Conservation (phyloP, 805 yeast genomes). For the Saccharomycopsis javanensis region DNA sequence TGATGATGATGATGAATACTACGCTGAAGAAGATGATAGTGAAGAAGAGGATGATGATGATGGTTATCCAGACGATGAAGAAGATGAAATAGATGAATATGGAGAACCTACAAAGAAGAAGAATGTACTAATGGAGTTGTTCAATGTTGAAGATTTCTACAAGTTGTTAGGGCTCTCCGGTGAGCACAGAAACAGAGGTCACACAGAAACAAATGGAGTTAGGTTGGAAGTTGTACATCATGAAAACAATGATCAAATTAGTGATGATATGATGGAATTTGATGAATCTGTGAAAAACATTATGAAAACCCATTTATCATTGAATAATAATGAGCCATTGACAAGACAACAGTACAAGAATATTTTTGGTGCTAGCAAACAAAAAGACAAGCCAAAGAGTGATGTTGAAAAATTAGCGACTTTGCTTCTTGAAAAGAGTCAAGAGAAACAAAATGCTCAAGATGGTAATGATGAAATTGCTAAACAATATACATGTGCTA, state of each 20-base stretch:
- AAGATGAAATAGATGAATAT: slow-evolving; percentile 3
- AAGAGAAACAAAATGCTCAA: slow-evolving; percentile 11
- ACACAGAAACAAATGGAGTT: neutral
- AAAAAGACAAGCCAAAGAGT: neutral
- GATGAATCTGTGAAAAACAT: slow-evolving; percentile 11
- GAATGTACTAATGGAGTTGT: slow-evolving; percentile 17
- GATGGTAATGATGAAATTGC: slow-evolving; percentile 25
- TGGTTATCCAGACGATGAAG: slow-evolving; percentile 23
- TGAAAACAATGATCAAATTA: neutral
- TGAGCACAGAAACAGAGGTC: neutral
- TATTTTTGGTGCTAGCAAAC: neutral
- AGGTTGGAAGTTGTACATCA: neutral
- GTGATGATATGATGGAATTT: neutral
- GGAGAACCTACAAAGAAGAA: neutral
- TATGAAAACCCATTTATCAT: slow-evolving; percentile 13
- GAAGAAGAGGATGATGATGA: slow-evolving; percentile 22
- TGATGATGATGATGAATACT: slow-evolving; percentile 26
- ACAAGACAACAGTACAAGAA: slow-evolving; percentile 4
- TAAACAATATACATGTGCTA: slow-evolving; percentile 46
- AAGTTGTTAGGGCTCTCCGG: neutral
- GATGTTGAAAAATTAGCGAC: slow-evolving; percentile 6
- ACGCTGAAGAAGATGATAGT: slow-evolving; percentile 20
- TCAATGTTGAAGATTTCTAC: slow-evolving; percentile 9
- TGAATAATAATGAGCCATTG: neutral
- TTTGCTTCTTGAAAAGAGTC: neutral